These are phyloP conservation scores for Ceratobasidium sp. DNA, from an alignment of 1,284 basidiomycete genomes.

Conservation along the genomic window DNA sequence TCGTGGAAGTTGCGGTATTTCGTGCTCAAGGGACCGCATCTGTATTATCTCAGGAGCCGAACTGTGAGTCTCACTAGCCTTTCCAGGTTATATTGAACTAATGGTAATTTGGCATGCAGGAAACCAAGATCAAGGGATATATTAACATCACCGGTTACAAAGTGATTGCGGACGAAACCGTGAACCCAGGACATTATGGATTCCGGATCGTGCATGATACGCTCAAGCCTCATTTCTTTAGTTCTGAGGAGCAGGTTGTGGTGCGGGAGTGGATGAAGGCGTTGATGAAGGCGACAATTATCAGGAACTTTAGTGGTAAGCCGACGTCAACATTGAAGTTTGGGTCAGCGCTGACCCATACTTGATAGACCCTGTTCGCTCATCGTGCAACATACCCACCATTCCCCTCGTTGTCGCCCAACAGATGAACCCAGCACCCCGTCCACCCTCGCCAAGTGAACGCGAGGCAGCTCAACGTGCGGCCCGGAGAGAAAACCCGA, in stretches of 20 bases:
- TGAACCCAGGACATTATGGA: constrained; percentile 91
- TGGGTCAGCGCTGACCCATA: no score
- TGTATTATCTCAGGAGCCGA: constrained; percentile 85
- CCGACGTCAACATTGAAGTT: no score
- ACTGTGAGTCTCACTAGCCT: constrained; percentile 59
- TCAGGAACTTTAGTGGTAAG: constrained; percentile 86
- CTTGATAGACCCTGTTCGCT: constrained; percentile 85
- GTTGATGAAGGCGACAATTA: constrained; percentile 98
- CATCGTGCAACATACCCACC: constrained; percentile 96
- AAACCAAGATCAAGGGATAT: constrained; percentile 94
- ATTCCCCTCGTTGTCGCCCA: constrained; percentile 95
- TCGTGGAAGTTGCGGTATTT: constrained; percentile 94
- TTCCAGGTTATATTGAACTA: constrained; percentile 40
- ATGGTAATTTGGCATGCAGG: constrained; percentile 57
- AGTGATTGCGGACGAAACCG: constrained; percentile 91
- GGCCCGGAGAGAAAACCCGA: constrained; percentile 84
- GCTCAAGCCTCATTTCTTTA: constrained; percentile 91
- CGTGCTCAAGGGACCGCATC: constrained; percentile 89
- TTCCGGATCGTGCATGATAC: constrained; percentile 93
- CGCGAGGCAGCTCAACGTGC: constrained; percentile 91
- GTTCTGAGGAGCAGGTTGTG: constrained; percentile 82
- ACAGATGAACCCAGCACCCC: constrained; percentile 92
- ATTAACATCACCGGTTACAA: constrained; percentile 93
- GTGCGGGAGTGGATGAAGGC: constrained; percentile 99
- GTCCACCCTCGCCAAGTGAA: constrained; percentile 90